Evolutionary conservation across 164 flowering plant species (phyloP), one percentile per base, ranked within the genome.

Genomic region (Liquidambar formosana): DNA sequence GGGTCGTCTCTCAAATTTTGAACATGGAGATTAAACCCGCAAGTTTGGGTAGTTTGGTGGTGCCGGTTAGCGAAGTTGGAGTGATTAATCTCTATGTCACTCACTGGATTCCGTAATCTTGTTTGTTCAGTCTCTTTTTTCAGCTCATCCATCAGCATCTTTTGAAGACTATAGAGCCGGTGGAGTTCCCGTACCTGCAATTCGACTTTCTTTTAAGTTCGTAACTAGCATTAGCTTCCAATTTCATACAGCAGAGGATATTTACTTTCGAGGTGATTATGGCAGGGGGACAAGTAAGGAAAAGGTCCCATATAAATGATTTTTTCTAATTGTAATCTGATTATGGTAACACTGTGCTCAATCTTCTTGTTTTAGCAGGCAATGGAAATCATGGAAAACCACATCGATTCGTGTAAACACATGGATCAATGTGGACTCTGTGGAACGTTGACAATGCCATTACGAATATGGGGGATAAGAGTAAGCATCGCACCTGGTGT

Each of bases 161-260:
- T 87, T 65, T 91, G 97, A 56, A 80, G 84, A 65, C 75, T 76
- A 74, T 91, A 91, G 22, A 91, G 78, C 67, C 87, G 67, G 66
- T 91, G 97, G 25, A 91, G 89, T 70, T 91, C 93, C 57, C 67
- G 38, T 10, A 91, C 92, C 97, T 91, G 84, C 79, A 79, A 71
- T 26, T 71, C 23, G 48, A 63, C 33, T 51, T 71, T 49, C 18
- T 57, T 48, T 48, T 49, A 41, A 25, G 63, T 16, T 13, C 14
- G 16, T 25, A 19, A 22, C 22, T 1, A 47, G 21, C n/a, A 19
- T 44, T 57, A 43, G 28, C 47, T 53, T 22, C 49, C 33, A 48
- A 54, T 33, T 19, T 15, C 12, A n/a, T 15, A 25, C 13, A 33
- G 6, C 6, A 2, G 2, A 33, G 41, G 4, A 33, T 33, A 33